These are phyloP conservation scores for Hypoxylon rubiginosum DNA, from an alignment of 2,329 filamentous ascomycete species.

Conservation along the genomic window DNA sequence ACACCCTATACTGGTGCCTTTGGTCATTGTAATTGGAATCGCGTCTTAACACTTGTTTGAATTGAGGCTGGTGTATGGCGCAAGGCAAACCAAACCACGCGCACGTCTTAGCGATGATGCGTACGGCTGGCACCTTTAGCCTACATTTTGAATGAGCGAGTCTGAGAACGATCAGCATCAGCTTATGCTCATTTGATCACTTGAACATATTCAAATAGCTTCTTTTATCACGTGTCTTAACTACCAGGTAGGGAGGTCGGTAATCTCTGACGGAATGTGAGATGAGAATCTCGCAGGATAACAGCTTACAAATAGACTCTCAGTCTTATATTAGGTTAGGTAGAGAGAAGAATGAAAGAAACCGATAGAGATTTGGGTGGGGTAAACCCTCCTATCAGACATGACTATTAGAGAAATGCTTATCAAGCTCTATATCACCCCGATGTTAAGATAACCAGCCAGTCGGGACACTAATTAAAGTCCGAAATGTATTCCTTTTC, in stretches of 20 bases:
- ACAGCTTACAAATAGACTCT: slow-evolving; percentile 1
- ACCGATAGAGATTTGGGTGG: too few relatives aligned
- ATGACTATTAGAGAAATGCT: not conserved
- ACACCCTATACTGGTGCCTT: not conserved
- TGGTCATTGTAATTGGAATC: not conserved
- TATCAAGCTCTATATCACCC: not conserved
- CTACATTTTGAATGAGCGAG: not conserved
- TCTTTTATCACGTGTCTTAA: not conserved
- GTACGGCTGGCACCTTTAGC: not conserved
- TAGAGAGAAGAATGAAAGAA: not conserved
- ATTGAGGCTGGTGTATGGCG: not conserved
- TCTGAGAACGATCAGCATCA: not conserved
- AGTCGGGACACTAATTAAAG: not conserved
- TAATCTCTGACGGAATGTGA: not conserved
- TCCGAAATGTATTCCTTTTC: not conserved
- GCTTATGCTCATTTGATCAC: not conserved
- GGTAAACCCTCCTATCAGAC: not conserved
- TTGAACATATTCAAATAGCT: too few relatives aligned
- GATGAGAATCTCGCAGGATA: not conserved
- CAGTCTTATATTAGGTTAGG: not conserved
- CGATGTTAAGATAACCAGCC: not conserved
- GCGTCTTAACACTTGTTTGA: not conserved
- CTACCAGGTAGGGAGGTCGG: not conserved
- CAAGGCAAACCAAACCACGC: not conserved
- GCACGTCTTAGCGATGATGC: too few relatives aligned